phyloP scores from a whole-genome alignment of 2,329 filamentous ascomycete genomes.

The Biscogniauxia sp. region DNA sequence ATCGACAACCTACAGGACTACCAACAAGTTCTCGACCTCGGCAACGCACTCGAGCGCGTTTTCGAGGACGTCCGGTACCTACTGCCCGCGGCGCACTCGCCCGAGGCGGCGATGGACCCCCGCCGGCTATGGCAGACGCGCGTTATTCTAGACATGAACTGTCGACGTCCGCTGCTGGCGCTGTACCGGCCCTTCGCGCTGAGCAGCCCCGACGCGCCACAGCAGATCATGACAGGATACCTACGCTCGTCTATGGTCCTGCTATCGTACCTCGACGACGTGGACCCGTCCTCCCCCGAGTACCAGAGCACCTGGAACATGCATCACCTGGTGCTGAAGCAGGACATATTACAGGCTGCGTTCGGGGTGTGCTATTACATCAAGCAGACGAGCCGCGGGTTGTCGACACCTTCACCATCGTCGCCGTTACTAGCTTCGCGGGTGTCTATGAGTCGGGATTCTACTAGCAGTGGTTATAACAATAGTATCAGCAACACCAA shows the following conservation, averaged over 20 bases:
- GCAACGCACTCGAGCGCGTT: slow-evolving; percentile 50
- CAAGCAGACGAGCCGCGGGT: slow-evolving; percentile 29
- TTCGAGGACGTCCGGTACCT: slow-evolving; percentile 55
- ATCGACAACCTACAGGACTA: slow-evolving; percentile 54
- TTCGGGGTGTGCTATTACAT: slow-evolving; percentile 57
- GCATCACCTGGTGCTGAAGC: slow-evolving; percentile 52
- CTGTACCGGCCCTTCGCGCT: slow-evolving; percentile 56
- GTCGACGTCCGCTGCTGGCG: slow-evolving; percentile 49
- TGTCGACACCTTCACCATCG: slow-evolving; percentile 13
- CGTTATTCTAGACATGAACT: slow-evolving; percentile 53
- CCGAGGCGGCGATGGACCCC: slow-evolving; percentile 41
- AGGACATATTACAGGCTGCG: slow-evolving; percentile 54
- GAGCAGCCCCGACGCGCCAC: slow-evolving; percentile 47
- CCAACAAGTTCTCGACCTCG: slow-evolving; percentile 51
- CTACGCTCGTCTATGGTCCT: slow-evolving; percentile 54
- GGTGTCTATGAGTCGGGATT: slow-evolving; percentile 1
- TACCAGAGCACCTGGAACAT: slow-evolving; percentile 50
- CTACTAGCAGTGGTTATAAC: not conserved
- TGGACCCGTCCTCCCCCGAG: slow-evolving; percentile 46
- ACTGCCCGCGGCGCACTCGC: slow-evolving; percentile 44
- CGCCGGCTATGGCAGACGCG: slow-evolving; percentile 52
- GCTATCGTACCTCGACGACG: slow-evolving; percentile 53
- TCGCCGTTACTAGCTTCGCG: not conserved
- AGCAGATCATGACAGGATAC: slow-evolving; percentile 51
- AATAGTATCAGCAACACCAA: slow-evolving; percentile 5